phyloP scores from a whole-genome alignment of 129 eudicot genomes.

The Glebionis coronaria region DNA sequence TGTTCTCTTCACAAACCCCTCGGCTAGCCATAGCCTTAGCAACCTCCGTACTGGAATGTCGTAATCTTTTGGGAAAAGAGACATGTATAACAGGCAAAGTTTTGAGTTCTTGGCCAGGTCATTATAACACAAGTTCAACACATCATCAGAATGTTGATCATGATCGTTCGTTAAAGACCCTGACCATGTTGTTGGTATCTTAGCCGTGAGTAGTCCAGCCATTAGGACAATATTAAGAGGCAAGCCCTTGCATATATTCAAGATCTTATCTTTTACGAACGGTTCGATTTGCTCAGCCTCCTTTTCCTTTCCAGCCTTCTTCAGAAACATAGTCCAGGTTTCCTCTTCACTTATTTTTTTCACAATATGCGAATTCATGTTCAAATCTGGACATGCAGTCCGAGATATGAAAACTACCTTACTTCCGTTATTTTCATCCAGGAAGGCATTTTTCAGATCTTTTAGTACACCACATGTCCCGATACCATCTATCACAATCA shows the following conservation, averaged over 20 bases:
- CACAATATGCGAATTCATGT: constrained; percentile 6
- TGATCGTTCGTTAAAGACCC: constrained; percentile 14
- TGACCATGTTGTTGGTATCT: constrained; percentile 14
- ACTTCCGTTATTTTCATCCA: constrained; percentile 32
- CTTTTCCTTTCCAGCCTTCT: constrained; percentile 31
- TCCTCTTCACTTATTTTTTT: constrained; percentile 20
- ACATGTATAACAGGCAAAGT: constrained; percentile 47
- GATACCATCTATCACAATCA: constrained; percentile 46
- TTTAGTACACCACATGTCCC: constrained; percentile 20
- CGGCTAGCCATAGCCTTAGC: constrained; percentile 54
- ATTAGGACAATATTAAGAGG: constrained; percentile 42
- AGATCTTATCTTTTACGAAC: constrained; percentile 15
- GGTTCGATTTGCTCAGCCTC: constrained; percentile 1
- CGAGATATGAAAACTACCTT: constrained; percentile 37
- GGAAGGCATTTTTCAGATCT: constrained; percentile 29
- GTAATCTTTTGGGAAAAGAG: constrained; percentile 46
- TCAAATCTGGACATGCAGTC: constrained; percentile 1
- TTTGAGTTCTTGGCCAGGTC: constrained; percentile 26
- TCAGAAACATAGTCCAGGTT: constrained; percentile 40
- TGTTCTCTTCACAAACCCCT: constrained; percentile 45
- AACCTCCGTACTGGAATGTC: constrained; percentile 51
- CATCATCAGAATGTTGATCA: constrained; percentile 10
- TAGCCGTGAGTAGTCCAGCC: constrained; percentile 30
- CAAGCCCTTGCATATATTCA: constrained; percentile 29
- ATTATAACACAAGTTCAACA: constrained; percentile 32